Evolutionary conservation across 345 rosid species (phyloP).

Genomic region (Melaleuca quinquenervia): DNA sequence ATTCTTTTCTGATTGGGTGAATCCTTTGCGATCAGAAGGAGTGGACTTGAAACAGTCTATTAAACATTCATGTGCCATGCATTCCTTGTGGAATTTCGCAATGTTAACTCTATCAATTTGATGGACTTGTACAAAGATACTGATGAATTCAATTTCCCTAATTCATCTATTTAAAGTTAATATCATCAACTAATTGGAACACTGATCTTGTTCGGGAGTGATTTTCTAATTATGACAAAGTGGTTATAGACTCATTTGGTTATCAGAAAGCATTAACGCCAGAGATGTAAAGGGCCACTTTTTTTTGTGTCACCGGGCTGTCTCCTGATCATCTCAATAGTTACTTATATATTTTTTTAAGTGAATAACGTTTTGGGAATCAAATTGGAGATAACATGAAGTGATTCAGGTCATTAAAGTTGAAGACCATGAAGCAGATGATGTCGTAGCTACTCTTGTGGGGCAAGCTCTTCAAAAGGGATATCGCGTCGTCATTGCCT

Average conservation of each 20-base stretch:
- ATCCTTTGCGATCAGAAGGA: background rate
- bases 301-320: background rate
- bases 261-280: background rate
- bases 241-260: background rate
- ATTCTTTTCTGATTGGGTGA: background rate
- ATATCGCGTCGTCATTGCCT: slow-evolving; percentile 60
- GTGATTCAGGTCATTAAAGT: slow-evolving; percentile 54
- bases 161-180: background rate
- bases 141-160: background rate
- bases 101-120: background rate
- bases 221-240: background rate
- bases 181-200: background rate
- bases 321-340: background rate
- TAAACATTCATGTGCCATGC: background rate
- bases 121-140: background rate
- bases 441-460: slow-evolving; percentile 74
- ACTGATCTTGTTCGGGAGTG: background rate
- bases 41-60: background rate
- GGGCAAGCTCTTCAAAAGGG: slow-evolving; percentile 64
- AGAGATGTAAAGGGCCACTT: background rate
- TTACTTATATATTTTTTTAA: background rate
- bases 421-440: slow-evolving; percentile 84
- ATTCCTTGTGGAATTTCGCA: background rate
- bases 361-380: background rate
- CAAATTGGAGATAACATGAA: background rate